Base-by-base conservation (phyloP, 2,329 filamentous ascomycete species). In the Nemania sp. region DNA sequence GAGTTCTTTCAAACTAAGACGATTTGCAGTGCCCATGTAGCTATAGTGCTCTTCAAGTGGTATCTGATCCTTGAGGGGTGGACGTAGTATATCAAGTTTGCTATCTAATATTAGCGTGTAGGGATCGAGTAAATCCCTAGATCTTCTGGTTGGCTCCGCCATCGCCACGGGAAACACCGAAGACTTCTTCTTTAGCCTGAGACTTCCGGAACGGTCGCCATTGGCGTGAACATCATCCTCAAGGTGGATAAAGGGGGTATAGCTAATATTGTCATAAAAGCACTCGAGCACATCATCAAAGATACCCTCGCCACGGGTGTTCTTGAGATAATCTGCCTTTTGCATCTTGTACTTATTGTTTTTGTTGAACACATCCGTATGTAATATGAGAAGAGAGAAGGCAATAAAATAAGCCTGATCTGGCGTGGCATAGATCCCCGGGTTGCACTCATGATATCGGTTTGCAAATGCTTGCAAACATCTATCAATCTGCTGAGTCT, bases 271-370 rank as follows among this genome's bases (percentile, higher is more conserved):
- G 79, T 99, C 95, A 77, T 98, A 99, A 73, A 99, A 96, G 73
- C 94, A 97, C 71, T 92, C 92, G 13, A 98, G 81, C 43, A 98
- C 90, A 66, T 98, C 94, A 67, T 96, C 91, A 54, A 90, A 91
- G n/a, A 98, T 90, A 13, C 92, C 92, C 73, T 98, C 93, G 2
- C 91, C 92, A 20, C 87, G 88, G 0, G 93, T 96, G 73, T 98
- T 98, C 76, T 96, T 97, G 68, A 98, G 83, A 76, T 99, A 99
- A 71, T 98, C 95, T 0, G 84, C 79, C 73, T 96, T 96, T 72
- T 96, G 92, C 95, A 99, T 99, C 77, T 99, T 99, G 75, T 95
- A 86, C 78, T 98, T 98, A 79, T 98, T 98, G 80, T 98, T 99
- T 77, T 96, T 97, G 81, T 99, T 99, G 85, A 98, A 98, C n/a